Conservation (phyloP, 495 filamentous ascomycete genomes). For the Talaromyces stipitatus region DNA sequence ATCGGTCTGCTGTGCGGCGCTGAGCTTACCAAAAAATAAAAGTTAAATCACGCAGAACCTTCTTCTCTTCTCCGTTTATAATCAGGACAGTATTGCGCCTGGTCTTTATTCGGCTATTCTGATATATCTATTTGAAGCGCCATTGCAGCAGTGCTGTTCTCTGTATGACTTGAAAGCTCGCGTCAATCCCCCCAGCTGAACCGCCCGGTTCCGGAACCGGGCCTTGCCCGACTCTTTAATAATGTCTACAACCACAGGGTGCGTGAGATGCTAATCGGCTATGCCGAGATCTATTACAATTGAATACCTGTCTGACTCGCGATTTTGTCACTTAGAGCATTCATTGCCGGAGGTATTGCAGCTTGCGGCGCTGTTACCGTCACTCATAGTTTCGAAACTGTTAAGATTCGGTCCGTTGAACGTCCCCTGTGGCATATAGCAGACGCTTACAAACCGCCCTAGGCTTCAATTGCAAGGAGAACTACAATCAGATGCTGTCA, state of each 20-base stretch:
- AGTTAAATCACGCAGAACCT: not conserved
- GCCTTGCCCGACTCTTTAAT: not conserved
- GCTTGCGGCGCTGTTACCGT: constrained; percentile 96
- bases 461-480: constrained; percentile 96
- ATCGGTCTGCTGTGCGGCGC: not conserved
- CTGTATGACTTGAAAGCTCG: constrained; percentile 6
- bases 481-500: constrained; percentile 73
- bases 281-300: constrained; percentile 5
- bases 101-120: not conserved
- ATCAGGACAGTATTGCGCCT: not conserved
- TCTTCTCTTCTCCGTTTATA: not conserved
- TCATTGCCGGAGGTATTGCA: constrained; percentile 92
- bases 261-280: constrained; percentile 7
- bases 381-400: constrained; percentile 96
- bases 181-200: constrained; percentile 11
- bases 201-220: not conserved
- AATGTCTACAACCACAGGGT: constrained; percentile 52
- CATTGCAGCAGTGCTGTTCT: not conserved
- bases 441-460: not conserved
- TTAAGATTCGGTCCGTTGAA: constrained; percentile 78
- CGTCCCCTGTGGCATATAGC: not conserved
- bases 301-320: constrained; percentile 4
- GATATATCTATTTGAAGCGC: not conserved
- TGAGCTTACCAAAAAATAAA: not conserved
- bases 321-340: constrained; percentile 40